Percentiles rank a stretch among this genome's conserved stretches.
phyloP scores from a whole-genome alignment of 257 asterid species.

The Ocimum tenuiflorum region DNA sequence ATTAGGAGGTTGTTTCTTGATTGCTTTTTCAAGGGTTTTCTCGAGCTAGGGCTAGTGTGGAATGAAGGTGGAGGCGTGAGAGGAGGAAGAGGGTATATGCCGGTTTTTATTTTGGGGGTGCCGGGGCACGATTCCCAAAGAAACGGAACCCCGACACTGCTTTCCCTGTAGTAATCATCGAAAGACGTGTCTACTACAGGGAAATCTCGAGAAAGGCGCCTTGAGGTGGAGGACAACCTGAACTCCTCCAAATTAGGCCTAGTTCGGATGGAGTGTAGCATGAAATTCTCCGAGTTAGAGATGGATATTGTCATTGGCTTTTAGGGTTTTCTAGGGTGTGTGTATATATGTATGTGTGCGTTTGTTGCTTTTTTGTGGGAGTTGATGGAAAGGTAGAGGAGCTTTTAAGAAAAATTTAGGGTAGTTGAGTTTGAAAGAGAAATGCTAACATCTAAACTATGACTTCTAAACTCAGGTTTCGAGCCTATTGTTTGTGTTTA shows the following conservation, averaged over 20 bases:
- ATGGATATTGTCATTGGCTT: neutral
- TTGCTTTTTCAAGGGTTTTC: conserved; percentile 1
- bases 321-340: neutral
- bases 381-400: neutral
- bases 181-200: neutral
- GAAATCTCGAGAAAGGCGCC: conserved; percentile 19
- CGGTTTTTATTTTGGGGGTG: conserved; percentile 21
- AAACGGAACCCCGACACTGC: conserved; percentile 24
- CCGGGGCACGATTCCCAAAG: conserved; percentile 36
- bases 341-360: neutral
- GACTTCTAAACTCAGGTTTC: conserved; percentile 20
- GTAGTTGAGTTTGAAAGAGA: conserved; percentile 24
- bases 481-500: neutral
- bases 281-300: neutral
- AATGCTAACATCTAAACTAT: conserved; percentile 10
- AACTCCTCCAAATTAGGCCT: neutral
- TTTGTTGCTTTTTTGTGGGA: neutral
- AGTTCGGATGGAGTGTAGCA: conserved; percentile 16
- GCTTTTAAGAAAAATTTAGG: conserved; percentile 4
- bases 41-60: conserved; percentile 6
- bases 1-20: neutral
- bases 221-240: neutral
- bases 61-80: conserved; percentile 39
- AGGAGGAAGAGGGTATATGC: conserved; percentile 21
- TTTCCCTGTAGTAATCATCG: conserved; percentile 25